Evolutionary conservation across 2,329 filamentous ascomycete genomes (phyloP), one percentile per base, ranked within the genome.

Genomic region (Geosmithia flava): DNA sequence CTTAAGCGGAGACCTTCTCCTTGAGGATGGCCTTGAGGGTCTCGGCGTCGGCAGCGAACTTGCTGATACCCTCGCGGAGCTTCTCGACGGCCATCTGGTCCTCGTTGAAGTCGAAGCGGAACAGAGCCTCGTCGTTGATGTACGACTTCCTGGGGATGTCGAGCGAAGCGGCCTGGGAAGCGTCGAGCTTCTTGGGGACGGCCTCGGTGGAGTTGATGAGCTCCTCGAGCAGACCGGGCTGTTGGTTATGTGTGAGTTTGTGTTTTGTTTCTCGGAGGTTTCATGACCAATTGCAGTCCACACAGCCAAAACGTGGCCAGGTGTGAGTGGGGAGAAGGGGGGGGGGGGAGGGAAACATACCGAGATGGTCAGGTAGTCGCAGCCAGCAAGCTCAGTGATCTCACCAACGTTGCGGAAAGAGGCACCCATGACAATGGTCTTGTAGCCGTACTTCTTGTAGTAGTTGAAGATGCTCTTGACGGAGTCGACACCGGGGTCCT

Each of bases 81-180:
- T 98, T 98, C 84, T 97, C 90, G 57, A 95, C 88, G 54, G 87
- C 93, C 93, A 98, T 98, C 69, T 91, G 85, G 64, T 98, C 89
- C 80, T 98, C 93, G 80, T 98, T 98, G 83, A 98, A 95, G 72
- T 90, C 86, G 77, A 96, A 98, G 68, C 93, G 89, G 90, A 97
- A 98, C 46, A 71, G 63, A 48, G 89, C 62, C 80, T 98, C 93
- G 70, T 93, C 76, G 65, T 84, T 80, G 70, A 98, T 84, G 80
- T 95, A 98, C 50, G 74, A 74, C 77, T 86, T 87, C 86, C 89
- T 95, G 75, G 85, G 72, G 57, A 98, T 79, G 70, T 93, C 70
- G 56, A 93, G 78, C 49, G 71, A 66, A 56, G 68, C 52, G 52
- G 90, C 89, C 50, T 66, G 63, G 45, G 77, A 64, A 47, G 88